Percentiles rank a stretch among this genome's conserved stretches.
Conservation (phyloP, 2,329 filamentous ascomycete species). For the Epichloe baconii region DNA sequence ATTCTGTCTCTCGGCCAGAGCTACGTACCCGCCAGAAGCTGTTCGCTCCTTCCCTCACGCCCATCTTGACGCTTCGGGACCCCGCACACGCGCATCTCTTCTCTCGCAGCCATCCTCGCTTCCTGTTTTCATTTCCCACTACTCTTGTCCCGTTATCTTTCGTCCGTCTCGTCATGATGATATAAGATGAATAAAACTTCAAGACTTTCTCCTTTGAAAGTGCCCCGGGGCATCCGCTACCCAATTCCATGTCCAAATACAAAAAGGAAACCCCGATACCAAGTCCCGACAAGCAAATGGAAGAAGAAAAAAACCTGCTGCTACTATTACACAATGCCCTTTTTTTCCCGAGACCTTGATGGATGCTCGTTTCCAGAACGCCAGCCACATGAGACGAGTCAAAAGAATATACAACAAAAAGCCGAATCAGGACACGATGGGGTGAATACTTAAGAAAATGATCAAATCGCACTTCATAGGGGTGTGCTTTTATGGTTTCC, state of each 20-base stretch:
- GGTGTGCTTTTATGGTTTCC: not conserved
- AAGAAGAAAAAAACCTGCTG: not conserved
- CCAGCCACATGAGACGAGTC: conserved; percentile 1
- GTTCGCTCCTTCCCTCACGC: not conserved
- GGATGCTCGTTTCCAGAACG: conserved; percentile 3
- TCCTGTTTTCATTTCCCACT: not conserved
- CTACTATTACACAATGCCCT: conserved; percentile 1
- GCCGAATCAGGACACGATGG: not conserved
- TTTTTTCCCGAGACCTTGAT: not conserved
- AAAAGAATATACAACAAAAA: not conserved
- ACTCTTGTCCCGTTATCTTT: not conserved
- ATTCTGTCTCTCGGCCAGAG: too few species aligned
- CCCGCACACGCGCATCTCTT: not conserved
- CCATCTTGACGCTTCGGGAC: not conserved
- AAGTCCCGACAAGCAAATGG: not conserved
- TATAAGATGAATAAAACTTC: not conserved
- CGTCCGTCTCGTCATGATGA: not conserved
- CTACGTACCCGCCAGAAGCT: too few species aligned
- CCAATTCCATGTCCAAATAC: not conserved
- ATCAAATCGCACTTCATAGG: not conserved
- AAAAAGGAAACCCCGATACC: not conserved
- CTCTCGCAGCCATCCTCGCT: not conserved
- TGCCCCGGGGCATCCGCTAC: not conserved
- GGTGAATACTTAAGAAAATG: conserved; percentile 2
- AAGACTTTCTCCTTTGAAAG: not conserved